phyloP scores from a whole-genome alignment of 441 rosid species.

The Brassica hybrid region DNA sequence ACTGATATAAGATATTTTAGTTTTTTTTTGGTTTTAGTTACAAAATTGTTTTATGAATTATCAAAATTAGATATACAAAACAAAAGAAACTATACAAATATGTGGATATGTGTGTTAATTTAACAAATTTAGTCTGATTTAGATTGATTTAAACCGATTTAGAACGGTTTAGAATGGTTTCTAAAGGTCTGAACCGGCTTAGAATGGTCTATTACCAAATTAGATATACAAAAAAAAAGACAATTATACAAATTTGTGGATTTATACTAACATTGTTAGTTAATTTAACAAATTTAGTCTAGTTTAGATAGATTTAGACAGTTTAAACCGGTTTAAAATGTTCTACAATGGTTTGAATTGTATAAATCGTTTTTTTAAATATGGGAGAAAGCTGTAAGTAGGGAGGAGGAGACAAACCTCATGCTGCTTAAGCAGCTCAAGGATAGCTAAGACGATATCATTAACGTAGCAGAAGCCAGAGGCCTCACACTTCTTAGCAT shows the following conservation, averaged over 20 bases:
- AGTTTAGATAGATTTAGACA: no score
- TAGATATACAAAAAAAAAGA: no score
- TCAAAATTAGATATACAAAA: background rate
- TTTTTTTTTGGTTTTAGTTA: background rate
- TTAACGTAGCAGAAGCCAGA: slow-evolving; percentile 59
- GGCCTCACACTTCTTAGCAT: slow-evolving; percentile 60
- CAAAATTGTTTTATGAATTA: background rate
- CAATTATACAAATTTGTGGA: background rate
- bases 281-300: background rate
- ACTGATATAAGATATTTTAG: background rate
- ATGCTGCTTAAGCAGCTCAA: slow-evolving; percentile 59
- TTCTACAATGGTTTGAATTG: background rate
- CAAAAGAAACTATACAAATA: background rate
- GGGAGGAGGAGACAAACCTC: slow-evolving; percentile 46
- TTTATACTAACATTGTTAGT: background rate
- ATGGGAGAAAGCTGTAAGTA: background rate
- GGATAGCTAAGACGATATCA: slow-evolving; percentile 58
- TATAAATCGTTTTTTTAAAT: background rate
- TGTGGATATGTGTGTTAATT: background rate
- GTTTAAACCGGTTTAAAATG: background rate
- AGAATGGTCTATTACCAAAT: no score
- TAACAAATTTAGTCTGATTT: background rate
- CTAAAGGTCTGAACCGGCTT: no score
- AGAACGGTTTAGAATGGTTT: background rate
- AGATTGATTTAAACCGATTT: background rate